Conservation (phyloP, 768 basidiomycete genomes). For the Kwoniella newhampshirensis region DNA sequence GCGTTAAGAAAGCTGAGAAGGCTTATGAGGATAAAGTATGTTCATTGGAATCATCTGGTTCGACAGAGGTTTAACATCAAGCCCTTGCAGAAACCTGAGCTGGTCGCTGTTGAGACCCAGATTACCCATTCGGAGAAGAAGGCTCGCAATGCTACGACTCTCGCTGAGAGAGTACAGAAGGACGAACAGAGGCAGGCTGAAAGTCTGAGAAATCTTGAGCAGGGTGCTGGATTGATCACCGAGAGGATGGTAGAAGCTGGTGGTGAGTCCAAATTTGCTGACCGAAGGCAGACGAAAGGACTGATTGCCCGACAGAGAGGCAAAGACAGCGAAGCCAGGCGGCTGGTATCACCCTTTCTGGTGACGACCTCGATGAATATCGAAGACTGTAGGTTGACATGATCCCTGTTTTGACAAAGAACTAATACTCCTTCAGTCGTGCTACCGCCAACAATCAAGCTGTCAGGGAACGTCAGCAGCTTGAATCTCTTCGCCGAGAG, state of each 20-base stretch:
- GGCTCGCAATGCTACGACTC: conserved; percentile 66
- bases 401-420: background rate
- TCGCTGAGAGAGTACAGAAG: conserved; percentile 64
- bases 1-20: conserved; percentile 88
- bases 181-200: conserved; percentile 56
- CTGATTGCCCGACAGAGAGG: conserved; percentile 60
- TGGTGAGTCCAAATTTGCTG: conserved; percentile 59
- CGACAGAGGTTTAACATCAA: background rate
- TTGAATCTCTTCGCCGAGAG: conserved; percentile 77
- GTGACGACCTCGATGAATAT: conserved; percentile 85
- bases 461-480: conserved; percentile 79
- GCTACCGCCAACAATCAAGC: conserved; percentile 73
- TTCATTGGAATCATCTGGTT: conserved; percentile 27
- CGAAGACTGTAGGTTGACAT: conserved; percentile 64
- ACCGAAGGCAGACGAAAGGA: no score
- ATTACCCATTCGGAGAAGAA: conserved; percentile 83
- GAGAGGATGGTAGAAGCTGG: conserved; percentile 73
- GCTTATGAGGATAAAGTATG: conserved; percentile 77
- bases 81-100: conserved; percentile 68
- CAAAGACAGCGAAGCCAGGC: conserved; percentile 68
- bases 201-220: conserved; percentile 57
- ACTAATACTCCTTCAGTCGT: conserved; percentile 61
- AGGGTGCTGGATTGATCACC: conserved; percentile 67
- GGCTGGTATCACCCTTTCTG: conserved; percentile 72
- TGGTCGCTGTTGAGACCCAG: conserved; percentile 79